These are phyloP conservation scores for Starmerella sp. DNA, from an alignment of 805 yeast species.

Conservation along the genomic window DNA sequence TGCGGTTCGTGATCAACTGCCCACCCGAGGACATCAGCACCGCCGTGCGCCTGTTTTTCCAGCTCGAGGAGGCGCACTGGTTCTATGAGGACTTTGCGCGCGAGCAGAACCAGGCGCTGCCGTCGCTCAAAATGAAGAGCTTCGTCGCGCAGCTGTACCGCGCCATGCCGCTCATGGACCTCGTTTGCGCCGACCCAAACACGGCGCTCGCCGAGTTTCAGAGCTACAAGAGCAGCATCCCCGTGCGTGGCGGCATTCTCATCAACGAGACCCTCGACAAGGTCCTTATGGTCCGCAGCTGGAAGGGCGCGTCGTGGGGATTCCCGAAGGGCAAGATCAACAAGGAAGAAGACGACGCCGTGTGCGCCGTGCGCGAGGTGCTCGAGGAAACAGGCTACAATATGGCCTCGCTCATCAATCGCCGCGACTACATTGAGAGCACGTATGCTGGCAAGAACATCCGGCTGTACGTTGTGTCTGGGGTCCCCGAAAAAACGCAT, in stretches of 20 bases:
- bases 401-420: constrained; percentile 53
- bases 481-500: constrained; percentile 63
- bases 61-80: constrained; percentile 98
- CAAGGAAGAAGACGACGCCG: constrained; percentile 77
- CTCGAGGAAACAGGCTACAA: constrained; percentile 91
- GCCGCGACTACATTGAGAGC: constrained; percentile 67
- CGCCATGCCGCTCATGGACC: constrained; percentile 42
- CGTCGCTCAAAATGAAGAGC: constrained; percentile 61
- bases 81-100: constrained; percentile 79
- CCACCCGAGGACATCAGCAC: constrained; percentile 84
- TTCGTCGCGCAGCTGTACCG: constrained; percentile 73
- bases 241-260: constrained; percentile 92
- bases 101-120: constrained; percentile 60
- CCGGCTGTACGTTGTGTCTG: constrained; percentile 64
- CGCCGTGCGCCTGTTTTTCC: constrained; percentile 73
- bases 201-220: constrained; percentile 72
- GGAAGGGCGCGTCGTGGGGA: constrained; percentile 74
- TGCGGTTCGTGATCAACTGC: constrained; percentile 79
- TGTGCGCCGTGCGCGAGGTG: constrained; percentile 86
- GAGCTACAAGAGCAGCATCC: constrained; percentile 76
- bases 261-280: constrained; percentile 60
- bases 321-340: constrained; percentile 96
- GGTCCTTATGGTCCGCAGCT: constrained; percentile 71
- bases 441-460: constrained; percentile 74
- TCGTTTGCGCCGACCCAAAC: constrained; percentile 28